Conservation (phyloP, 331 rosid genomes). For the Telfairia occidentalis region DNA sequence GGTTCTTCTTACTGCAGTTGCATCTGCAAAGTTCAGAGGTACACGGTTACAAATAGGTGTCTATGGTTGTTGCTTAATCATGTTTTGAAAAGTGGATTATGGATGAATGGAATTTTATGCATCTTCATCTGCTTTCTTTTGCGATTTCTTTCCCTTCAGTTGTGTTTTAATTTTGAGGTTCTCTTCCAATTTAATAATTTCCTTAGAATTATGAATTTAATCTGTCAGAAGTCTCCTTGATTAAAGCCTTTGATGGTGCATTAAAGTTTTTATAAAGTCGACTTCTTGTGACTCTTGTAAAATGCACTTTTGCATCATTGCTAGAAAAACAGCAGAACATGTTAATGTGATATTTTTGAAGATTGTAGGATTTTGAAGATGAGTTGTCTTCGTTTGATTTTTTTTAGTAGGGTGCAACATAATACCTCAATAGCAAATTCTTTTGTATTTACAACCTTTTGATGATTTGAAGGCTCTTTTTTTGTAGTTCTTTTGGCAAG, state of each 20-base stretch:
- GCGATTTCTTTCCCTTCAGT: background rate
- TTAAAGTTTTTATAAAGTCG: background rate
- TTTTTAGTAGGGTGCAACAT: background rate
- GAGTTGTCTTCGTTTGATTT: background rate
- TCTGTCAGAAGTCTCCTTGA: background rate
- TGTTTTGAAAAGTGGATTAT: background rate
- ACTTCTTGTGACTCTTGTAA: background rate
- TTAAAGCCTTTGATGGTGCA: background rate
- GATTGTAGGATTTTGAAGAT: background rate
- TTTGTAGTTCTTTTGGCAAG: background rate
- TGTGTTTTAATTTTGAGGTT: background rate
- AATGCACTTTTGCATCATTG: background rate
- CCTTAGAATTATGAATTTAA: background rate
- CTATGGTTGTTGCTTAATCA: background rate
- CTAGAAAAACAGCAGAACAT: background rate
- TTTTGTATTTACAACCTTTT: background rate
- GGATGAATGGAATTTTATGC: background rate
- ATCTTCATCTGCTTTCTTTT: background rate
- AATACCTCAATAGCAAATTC: background rate
- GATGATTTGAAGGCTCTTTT: background rate
- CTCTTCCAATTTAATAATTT: background rate
- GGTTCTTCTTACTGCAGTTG: constrained; percentile 97
- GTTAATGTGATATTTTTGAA: background rate
- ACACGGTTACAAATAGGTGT: constrained; percentile 5
- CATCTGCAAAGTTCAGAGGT: constrained; percentile 97